These are phyloP conservation scores for Sophora flavescens DNA, from an alignment of 306 rosid species.

Conservation along the genomic window DNA sequence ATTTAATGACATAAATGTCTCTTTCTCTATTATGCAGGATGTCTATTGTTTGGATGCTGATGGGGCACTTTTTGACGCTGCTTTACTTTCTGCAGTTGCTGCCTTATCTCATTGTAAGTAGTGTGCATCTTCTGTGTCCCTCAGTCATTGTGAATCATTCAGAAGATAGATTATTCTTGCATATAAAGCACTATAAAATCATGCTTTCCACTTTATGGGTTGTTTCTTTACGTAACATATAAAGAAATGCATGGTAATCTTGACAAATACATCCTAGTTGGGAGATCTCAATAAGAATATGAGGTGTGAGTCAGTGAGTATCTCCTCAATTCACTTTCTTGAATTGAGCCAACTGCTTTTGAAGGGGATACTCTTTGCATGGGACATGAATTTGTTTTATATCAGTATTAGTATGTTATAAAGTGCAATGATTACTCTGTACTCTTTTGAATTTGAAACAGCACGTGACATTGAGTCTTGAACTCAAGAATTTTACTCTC, in stretches of 20 bases:
- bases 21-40: conserved; percentile 62
- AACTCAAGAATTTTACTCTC: background rate
- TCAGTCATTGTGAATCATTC: conserved; percentile 27
- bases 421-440: background rate
- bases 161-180: conserved; percentile 24
- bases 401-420: background rate
- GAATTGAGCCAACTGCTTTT: conserved; percentile 6
- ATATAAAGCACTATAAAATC: conserved; percentile 24
- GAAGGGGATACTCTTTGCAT: background rate
- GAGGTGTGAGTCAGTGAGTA: background rate
- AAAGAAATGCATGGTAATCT: background rate
- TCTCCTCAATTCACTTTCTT: background rate
- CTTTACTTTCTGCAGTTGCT: conserved; percentile 84
- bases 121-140: conserved; percentile 40
- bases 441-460: background rate
- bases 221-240: conserved; percentile 5
- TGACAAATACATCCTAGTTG: background rate
- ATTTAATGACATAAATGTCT: conserved; percentile 40
- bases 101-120: conserved; percentile 85
- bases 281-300: conserved; percentile 1
- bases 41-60: conserved; percentile 94
- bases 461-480: background rate
- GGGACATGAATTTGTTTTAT: conserved; percentile 7
- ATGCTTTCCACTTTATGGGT: background rate
- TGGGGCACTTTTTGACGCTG: conserved; percentile 89